A percentile compares a stretch with the other conserved stretches of the same genome.
phyloP scores from a whole-genome alignment of 306 rosid species.

The Dalbergia oliveri region DNA sequence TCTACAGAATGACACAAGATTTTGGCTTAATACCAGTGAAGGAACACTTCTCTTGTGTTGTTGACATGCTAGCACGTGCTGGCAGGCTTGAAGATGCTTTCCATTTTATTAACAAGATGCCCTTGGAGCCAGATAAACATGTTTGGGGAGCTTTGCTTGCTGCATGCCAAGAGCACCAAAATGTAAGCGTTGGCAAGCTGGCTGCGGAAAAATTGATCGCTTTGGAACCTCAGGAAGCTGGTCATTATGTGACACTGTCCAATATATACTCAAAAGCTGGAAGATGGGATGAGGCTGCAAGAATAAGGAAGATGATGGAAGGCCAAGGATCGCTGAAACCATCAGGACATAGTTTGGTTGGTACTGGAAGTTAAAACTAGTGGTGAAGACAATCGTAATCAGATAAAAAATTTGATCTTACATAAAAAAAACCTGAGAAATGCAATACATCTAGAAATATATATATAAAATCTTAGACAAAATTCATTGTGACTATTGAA shows the following conservation, averaged over 20 bases:
- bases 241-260: constrained; percentile 62
- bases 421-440: neutral
- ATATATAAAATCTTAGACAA: no score
- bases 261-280: constrained; percentile 59
- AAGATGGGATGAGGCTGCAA: constrained; percentile 57
- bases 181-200: constrained; percentile 53
- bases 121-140: constrained; percentile 53
- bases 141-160: constrained; percentile 67
- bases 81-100: constrained; percentile 61
- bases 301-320: constrained; percentile 56
- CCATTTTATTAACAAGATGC: constrained; percentile 52
- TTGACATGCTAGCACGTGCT: constrained; percentile 59
- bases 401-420: neutral
- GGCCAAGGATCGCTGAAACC: constrained; percentile 55
- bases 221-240: constrained; percentile 57
- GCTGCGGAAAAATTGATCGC: constrained; percentile 55
- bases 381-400: neutral
- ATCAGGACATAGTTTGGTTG: constrained; percentile 58
- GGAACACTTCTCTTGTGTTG: constrained; percentile 61
- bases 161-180: constrained; percentile 60
- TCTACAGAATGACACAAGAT: constrained; percentile 53
- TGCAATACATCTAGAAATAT: no score
- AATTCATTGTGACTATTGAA: no score
- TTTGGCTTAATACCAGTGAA: constrained; percentile 49
- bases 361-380: constrained; percentile 32